Base-by-base conservation (phyloP, 2,329 filamentous ascomycete genomes). In the Madurella mycetomatis region DNA sequence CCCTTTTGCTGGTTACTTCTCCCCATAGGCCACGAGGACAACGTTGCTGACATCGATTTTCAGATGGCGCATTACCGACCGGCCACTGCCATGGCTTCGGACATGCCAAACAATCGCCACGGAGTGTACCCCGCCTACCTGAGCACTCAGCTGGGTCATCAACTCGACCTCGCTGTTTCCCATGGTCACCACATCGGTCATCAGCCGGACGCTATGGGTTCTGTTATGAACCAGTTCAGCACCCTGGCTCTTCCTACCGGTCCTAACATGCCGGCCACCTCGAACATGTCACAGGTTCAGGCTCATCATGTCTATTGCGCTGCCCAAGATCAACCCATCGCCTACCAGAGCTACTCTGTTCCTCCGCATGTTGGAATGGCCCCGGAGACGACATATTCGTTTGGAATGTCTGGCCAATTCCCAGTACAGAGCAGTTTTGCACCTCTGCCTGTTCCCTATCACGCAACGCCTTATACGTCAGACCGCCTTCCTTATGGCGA, bases 381-480 rank as follows among this genome's bases (percentile, higher is more conserved):
- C 12, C 57, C 55, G 37, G 66, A 60, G 47, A 49, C 41, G 43
- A 51, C 60, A 0, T 65, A 68, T 42, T 53, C 58, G 1, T 66
- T 65, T 31, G 57, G 62, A 15, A 51, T 64, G 7, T 58, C 66
- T 47, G 61, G 64, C 2, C 67, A 66, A 44, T 64, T 53, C 17
- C 60, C 62, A 17, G 52, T 65, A 25, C 63, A 64, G 53, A 58
- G 57, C 25, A 58, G 59, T 41, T 68, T 64, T 64, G 66, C 63
- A 54, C 60, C 62, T 59, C 63, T 68, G 60, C 65, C 64, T 9
- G 53, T 70, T 9, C 67, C 68, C 4, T 72, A 71, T 56, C 65
- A 69, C 9, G 66, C 78, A 41, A 66, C 80, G 63, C 79, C 80
- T 2, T 80, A 75, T 64, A 81, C 79, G 12, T 77, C 80, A 17